phyloP scores from a whole-genome alignment of 1,284 basidiomycete species.

The Malassezia yamatoensis region DNA sequence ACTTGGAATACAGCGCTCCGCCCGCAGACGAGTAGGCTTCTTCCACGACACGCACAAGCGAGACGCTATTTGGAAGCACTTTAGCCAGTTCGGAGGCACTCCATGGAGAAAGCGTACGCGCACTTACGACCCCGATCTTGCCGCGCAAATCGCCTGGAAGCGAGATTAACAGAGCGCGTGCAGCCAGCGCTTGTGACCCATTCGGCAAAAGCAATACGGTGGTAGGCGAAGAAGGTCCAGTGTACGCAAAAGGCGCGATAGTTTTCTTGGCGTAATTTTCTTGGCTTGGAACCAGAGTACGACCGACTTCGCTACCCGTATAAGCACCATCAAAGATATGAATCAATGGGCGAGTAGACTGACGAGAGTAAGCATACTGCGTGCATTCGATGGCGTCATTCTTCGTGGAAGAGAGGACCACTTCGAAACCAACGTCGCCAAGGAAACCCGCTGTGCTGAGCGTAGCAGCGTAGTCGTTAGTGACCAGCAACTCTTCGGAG shows the following conservation, averaged over 20 bases:
- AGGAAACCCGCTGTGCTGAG: conserved; percentile 36
- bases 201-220: conserved; percentile 42
- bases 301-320: conserved; percentile 34
- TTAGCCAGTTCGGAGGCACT: conserved; percentile 30
- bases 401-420: conserved; percentile 37
- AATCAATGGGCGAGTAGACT: conserved; percentile 27
- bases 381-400: conserved; percentile 42
- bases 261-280: conserved; percentile 55
- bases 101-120: conserved; percentile 37
- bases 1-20: conserved; percentile 35
- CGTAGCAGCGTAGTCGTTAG: conserved; percentile 44
- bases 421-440: conserved; percentile 29
- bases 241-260: conserved; percentile 52
- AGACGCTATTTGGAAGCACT: conserved; percentile 30
- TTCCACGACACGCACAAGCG: conserved; percentile 40
- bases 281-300: conserved; percentile 26
- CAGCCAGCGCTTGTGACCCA: conserved; percentile 34
- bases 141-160: conserved; percentile 24
- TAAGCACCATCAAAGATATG: conserved; percentile 47
- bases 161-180: conserved; percentile 32
- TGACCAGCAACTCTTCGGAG: conserved; percentile 25
- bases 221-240: conserved; percentile 33
- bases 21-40: conserved; percentile 23
- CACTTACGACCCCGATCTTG: conserved; percentile 36
- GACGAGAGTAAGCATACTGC: conserved; percentile 34